phyloP scores from a whole-genome alignment of 768 basidiomycete species.

The Xanthoconium stramineum region DNA sequence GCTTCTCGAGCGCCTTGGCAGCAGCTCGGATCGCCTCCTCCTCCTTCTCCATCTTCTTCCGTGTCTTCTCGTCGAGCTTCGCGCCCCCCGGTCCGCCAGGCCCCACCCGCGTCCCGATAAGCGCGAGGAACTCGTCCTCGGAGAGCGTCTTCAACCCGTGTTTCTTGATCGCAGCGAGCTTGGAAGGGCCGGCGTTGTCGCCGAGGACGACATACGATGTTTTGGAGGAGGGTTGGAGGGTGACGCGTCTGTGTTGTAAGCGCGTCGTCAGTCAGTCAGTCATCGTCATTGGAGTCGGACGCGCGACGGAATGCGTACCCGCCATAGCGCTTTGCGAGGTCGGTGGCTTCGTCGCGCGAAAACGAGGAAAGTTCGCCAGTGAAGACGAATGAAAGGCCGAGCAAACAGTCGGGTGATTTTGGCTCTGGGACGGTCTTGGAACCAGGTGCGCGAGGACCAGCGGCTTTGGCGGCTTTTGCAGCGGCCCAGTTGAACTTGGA shows the following conservation, averaged over 20 bases:
- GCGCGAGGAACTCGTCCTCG: conserved; percentile 83
- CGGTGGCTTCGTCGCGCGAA: conserved; percentile 81
- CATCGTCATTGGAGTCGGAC: no score
- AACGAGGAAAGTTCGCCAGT: conserved; percentile 90
- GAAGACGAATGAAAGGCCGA: conserved; percentile 90
- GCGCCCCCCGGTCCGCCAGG: conserved; percentile 33
- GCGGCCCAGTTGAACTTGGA: conserved; percentile 43
- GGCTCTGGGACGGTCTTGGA: conserved; percentile 61
- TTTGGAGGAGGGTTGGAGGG: conserved; percentile 81
- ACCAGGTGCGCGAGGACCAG: conserved; percentile 56
- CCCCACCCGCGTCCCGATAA: conserved; percentile 73
- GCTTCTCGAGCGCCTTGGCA: conserved; percentile 75
- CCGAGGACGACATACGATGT: conserved; percentile 91
- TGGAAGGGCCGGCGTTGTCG: conserved; percentile 81
- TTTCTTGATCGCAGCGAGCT: conserved; percentile 84
- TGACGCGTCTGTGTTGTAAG: conserved; percentile 61
- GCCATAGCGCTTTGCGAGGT: conserved; percentile 89
- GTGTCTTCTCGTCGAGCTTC: conserved; percentile 70
- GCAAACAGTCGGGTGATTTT: conserved; percentile 79
- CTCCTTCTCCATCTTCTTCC: conserved; percentile 80
- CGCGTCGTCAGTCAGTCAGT: no score
- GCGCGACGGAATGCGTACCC: conserved; percentile 57
- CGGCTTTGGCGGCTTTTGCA: conserved; percentile 57
- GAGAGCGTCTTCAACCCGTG: conserved; percentile 69
- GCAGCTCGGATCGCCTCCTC: conserved; percentile 66